Conservation (phyloP, 192 early-diverging fungal genomes). For the Allomyces arbusculus region DNA sequence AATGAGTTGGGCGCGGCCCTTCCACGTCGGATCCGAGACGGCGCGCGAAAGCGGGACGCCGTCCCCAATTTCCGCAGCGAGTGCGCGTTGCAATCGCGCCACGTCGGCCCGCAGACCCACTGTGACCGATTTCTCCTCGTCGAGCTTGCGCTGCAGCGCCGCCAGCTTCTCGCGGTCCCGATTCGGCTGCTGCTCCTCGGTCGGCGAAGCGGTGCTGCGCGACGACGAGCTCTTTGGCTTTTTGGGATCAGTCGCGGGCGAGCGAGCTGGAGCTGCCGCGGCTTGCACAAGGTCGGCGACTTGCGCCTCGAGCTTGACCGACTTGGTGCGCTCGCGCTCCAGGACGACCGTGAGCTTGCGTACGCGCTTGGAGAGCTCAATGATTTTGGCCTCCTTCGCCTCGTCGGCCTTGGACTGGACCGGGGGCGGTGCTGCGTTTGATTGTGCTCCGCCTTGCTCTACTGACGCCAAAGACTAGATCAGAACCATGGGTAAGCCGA, state of each 20-base stretch:
- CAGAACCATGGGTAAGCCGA: not conserved
- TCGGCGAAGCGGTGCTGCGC: not conserved
- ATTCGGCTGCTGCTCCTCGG: not conserved
- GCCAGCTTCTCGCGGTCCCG: not conserved
- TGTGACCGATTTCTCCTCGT: not conserved
- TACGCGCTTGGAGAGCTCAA: too few species aligned
- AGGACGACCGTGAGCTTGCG: too few species aligned
- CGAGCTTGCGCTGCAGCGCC: not conserved
- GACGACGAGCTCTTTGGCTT: not conserved
- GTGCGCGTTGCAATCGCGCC: not conserved
- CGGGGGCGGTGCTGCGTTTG: not conserved
- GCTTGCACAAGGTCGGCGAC: too few species aligned
- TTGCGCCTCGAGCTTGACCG: too few species aligned
- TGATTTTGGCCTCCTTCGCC: not conserved
- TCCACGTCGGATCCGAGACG: not conserved
- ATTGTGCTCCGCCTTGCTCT: not conserved
- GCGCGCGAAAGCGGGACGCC: not conserved
- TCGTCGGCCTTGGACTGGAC: not conserved
- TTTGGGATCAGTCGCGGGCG: not conserved
- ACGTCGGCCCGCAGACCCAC: not conserved
- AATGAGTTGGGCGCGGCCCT: not conserved
- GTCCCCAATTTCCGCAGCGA: not conserved
- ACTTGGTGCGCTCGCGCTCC: too few species aligned
- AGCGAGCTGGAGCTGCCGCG: not conserved
- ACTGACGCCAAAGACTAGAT: not conserved